phyloP scores from a whole-genome alignment of 768 basidiomycete genomes.

The Rubroboletus satanas region DNA sequence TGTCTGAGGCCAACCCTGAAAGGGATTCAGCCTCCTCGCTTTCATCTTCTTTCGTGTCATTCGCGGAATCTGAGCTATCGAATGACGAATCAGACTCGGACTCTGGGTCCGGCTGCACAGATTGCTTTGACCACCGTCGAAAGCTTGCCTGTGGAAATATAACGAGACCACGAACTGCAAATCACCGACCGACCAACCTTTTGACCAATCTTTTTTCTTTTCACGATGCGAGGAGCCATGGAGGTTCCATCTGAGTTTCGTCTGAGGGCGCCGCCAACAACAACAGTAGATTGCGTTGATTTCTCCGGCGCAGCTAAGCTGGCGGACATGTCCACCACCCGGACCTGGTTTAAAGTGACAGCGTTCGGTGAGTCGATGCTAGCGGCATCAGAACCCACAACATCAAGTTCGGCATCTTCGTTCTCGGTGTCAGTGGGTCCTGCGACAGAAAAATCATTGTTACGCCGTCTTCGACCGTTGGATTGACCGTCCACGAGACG shows the following conservation, averaged over 20 bases:
- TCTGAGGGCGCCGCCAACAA: conserved; percentile 66
- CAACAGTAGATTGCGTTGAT: conserved; percentile 18
- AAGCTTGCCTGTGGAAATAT: conserved; percentile 35
- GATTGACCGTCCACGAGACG: conserved; percentile 46
- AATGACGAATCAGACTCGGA: conserved; percentile 58
- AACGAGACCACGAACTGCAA: not conserved
- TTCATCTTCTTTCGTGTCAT: conserved; percentile 42
- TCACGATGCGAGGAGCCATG: conserved; percentile 44
- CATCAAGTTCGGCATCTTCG: conserved; percentile 34
- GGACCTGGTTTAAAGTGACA: not conserved
- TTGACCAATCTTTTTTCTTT: conserved; percentile 39
- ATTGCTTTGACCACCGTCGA: conserved; percentile 47
- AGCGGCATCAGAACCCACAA: conserved; percentile 21
- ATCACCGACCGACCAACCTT: conserved; percentile 38
- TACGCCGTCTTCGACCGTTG: conserved; percentile 48
- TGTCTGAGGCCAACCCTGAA: conserved; percentile 15
- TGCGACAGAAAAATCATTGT: conserved; percentile 22
- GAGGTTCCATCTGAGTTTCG: conserved; percentile 61
- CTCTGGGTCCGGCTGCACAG: conserved; percentile 27
- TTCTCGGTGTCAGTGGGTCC: conserved; percentile 28
- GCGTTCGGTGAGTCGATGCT: conserved; percentile 10
- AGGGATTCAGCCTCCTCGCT: conserved; percentile 12
- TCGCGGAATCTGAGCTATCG: conserved; percentile 76
- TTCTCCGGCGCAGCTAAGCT: conserved; percentile 11
- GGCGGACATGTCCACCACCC: conserved; percentile 16